phyloP scores from a whole-genome alignment of 2,329 filamentous ascomycete genomes.

The Xylariales sp. region DNA sequence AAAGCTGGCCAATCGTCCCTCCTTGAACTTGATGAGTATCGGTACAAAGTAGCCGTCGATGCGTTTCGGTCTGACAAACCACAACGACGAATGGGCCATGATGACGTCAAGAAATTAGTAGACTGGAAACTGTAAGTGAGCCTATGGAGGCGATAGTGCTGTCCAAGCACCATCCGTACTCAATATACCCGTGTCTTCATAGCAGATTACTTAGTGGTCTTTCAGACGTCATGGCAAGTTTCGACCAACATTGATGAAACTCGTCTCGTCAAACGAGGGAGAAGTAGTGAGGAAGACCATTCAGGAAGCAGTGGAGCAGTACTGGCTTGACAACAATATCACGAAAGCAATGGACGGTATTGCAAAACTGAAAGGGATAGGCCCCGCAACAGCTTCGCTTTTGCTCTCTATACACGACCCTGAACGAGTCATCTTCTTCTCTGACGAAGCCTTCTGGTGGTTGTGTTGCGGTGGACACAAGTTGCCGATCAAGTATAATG shows the following conservation, averaged over 20 bases:
- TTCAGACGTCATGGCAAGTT: constrained; percentile 70
- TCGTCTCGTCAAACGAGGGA: constrained; percentile 70
- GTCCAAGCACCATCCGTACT: neutral
- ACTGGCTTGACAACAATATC: constrained; percentile 53
- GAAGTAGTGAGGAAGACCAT: constrained; percentile 61
- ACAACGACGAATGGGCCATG: constrained; percentile 60
- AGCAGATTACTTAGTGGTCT: constrained; percentile 26
- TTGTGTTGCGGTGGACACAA: constrained; percentile 66
- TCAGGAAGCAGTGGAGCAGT: constrained; percentile 61
- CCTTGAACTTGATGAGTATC: constrained; percentile 68
- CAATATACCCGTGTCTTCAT: neutral
- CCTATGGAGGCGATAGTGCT: constrained; percentile 2
- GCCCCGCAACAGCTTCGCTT: constrained; percentile 82
- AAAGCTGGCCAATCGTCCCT: constrained; percentile 65
- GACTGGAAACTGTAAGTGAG: constrained; percentile 76
- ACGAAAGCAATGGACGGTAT: constrained; percentile 64
- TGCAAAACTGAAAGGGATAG: constrained; percentile 75
- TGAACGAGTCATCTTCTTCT: constrained; percentile 75
- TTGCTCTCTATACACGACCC: constrained; percentile 74
- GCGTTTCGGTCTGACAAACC: constrained; percentile 55
- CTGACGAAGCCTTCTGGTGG: constrained; percentile 83
- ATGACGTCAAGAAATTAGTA: constrained; percentile 70
- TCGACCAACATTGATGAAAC: constrained; percentile 69
- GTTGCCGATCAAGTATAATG: constrained; percentile 73
- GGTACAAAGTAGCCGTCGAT: constrained; percentile 65